phyloP scores from a whole-genome alignment of 495 filamentous ascomycete genomes.

The Tuber borchii region DNA sequence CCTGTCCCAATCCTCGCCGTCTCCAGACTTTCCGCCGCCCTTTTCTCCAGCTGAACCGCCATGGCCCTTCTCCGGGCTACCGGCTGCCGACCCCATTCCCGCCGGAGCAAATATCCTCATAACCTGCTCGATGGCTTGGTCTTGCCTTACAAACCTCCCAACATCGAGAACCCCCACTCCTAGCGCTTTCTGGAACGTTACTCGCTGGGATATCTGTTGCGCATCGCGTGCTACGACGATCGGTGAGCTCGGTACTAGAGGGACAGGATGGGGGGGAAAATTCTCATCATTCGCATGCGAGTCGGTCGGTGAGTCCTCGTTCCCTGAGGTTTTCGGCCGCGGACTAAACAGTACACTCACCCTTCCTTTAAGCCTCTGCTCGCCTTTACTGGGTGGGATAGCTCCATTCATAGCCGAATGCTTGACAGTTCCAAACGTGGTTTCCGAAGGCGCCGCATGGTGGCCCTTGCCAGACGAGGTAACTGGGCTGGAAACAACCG shows the following conservation, averaged over 20 bases:
- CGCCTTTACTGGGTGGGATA: conserved; percentile 20
- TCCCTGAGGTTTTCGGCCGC: conserved; percentile 33
- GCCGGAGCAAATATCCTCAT: conserved; percentile 72
- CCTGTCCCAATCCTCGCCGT: conserved; percentile 64
- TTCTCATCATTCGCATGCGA: conserved; percentile 32
- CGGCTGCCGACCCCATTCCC: conserved; percentile 8
- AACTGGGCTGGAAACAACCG: conserved; percentile 11
- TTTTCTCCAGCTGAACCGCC: conserved; percentile 5
- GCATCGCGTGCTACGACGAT: conserved; percentile 2
- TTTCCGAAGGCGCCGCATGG: conserved; percentile 14
- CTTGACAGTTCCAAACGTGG: conserved; percentile 21
- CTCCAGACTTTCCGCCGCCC: conserved; percentile 19
- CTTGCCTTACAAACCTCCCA: conserved; percentile 67
- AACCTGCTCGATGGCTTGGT: conserved; percentile 66
- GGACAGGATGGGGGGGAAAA: conserved; percentile 9
- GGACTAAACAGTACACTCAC: conserved; percentile 42
- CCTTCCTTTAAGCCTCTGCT: conserved; percentile 36
- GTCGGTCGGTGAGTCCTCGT: conserved; percentile 26
- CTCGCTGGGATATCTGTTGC: conserved; percentile 15
- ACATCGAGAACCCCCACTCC: conserved; percentile 79
- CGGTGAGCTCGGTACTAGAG: conserved; percentile 19
- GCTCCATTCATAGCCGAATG: conserved; percentile 21
- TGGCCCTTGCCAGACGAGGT: conserved; percentile 19
- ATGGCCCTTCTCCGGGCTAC: conserved; percentile 9
- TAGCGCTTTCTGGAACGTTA: conserved; percentile 45